Conservation (phyloP, 179 eudicot genomes). For the Beta corolliflora region DNA sequence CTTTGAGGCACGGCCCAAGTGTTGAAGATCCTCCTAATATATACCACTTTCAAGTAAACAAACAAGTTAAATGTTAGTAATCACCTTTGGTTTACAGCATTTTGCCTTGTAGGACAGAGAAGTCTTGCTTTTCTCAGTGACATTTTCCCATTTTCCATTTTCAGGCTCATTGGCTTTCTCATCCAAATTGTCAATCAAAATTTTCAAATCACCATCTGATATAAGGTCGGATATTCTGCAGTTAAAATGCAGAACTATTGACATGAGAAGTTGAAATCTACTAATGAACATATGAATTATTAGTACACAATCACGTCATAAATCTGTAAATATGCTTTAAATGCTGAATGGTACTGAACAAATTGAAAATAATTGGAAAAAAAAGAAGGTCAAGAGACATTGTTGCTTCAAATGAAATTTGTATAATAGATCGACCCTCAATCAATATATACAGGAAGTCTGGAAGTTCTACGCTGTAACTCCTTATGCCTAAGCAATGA, state of each 20-base stretch:
- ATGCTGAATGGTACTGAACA: neutral
- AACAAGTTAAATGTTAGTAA: neutral
- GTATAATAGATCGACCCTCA: neutral
- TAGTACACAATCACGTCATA: neutral
- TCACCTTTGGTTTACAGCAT: slow-evolving; percentile 85
- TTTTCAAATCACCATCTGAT: slow-evolving; percentile 66
- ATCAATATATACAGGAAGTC: neutral
- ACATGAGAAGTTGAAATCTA: slow-evolving; percentile 23
- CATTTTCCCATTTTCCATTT: slow-evolving; percentile 64
- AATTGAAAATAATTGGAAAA: neutral
- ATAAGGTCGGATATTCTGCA: slow-evolving; percentile 57
- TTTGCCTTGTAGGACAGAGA: slow-evolving; percentile 66
- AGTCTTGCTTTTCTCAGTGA: slow-evolving; percentile 53
- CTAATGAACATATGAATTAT: neutral
- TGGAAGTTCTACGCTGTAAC: neutral
- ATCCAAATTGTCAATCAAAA: slow-evolving; percentile 66
- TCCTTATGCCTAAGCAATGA: neutral
- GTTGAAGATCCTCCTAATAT: neutral
- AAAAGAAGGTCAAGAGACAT: neutral
- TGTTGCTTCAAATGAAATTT: neutral
- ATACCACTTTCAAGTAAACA: neutral
- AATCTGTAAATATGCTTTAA: neutral
- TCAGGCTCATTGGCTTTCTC: slow-evolving; percentile 39
- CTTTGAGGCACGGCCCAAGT: neutral
- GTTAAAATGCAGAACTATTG: slow-evolving; percentile 17